phyloP scores from a whole-genome alignment of 164 flowering plant genomes.

The Stephania yunnanensis region DNA sequence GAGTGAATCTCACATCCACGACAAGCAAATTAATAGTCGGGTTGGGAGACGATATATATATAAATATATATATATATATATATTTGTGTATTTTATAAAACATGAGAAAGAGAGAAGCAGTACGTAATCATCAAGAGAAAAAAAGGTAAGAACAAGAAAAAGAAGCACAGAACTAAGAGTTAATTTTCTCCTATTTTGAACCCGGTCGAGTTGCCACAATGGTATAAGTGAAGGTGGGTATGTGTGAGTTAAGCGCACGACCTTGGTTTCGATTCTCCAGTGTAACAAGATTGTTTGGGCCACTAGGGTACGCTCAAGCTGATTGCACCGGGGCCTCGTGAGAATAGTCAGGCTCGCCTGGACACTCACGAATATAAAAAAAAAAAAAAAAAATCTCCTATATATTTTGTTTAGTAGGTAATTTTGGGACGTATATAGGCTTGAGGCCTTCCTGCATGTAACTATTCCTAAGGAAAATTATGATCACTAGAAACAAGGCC shows the following conservation, averaged over 20 bases:
- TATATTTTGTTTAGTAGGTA: background rate
- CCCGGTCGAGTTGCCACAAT: too few species aligned
- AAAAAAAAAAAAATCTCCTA: too few species aligned
- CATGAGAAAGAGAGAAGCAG: too few species aligned
- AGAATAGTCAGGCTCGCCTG: too few species aligned
- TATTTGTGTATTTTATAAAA: slow-evolving; percentile 3
- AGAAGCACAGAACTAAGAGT: background rate
- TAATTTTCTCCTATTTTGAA: slow-evolving; percentile 7
- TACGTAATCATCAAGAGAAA: background rate
- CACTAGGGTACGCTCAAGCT: too few species aligned
- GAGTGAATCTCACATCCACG: background rate
- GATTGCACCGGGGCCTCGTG: too few species aligned
- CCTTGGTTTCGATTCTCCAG: too few species aligned
- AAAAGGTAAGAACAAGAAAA: background rate
- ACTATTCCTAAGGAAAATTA: slow-evolving; percentile 9
- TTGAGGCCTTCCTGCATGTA: slow-evolving; percentile 6
- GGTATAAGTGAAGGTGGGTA: too few species aligned
- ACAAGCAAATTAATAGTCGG: background rate
- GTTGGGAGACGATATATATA: slow-evolving; percentile 11
- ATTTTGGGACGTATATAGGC: background rate
- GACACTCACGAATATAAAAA: too few species aligned
- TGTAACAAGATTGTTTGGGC: too few species aligned
- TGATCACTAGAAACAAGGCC: background rate
- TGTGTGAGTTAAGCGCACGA: too few species aligned
- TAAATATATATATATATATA: slow-evolving; percentile 15